A percentile compares a stretch with the other conserved stretches of the same genome.
These are phyloP conservation scores for Mycena kentingensis DNA, from an alignment of 768 basidiomycete genomes.

Conservation along the genomic window DNA sequence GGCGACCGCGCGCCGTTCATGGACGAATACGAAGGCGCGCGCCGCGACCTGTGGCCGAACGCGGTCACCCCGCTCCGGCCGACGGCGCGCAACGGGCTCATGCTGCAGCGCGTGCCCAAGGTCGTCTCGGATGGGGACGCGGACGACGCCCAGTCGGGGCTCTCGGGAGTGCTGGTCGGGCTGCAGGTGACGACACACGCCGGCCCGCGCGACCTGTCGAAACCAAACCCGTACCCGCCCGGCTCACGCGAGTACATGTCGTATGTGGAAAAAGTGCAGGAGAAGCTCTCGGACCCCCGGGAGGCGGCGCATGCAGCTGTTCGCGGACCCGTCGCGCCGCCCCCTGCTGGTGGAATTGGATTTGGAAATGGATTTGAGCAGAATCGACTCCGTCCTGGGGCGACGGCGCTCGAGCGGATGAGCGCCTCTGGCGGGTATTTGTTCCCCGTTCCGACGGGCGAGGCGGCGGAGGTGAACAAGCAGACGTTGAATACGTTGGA, in stretches of 20 bases:
- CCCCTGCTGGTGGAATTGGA: too few relatives aligned
- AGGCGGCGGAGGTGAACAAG: too few relatives aligned
- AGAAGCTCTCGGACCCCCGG: slow-evolving; percentile 4
- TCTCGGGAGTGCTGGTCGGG: slow-evolving; percentile 5
- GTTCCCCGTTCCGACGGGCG: too few relatives aligned
- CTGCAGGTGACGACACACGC: not conserved
- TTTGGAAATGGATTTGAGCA: too few relatives aligned
- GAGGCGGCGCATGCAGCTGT: not conserved
- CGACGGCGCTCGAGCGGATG: too few relatives aligned
- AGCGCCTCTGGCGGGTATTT: too few relatives aligned
- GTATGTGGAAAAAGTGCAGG: not conserved
- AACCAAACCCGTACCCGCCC: slow-evolving; percentile 12
- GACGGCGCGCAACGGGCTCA: not conserved
- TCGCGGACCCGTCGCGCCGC: too few relatives aligned
- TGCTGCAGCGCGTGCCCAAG: slow-evolving; percentile 3
- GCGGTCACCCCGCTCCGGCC: slow-evolving; percentile 17
- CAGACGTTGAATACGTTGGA: too few relatives aligned
- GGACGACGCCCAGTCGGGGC: slow-evolving; percentile 9
- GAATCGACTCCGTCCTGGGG: too few relatives aligned
- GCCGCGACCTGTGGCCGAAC: slow-evolving; percentile 7
- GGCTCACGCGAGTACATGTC: slow-evolving; percentile 16
- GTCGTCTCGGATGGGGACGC: slow-evolving; percentile 8
- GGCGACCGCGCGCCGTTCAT: slow-evolving; percentile 4
- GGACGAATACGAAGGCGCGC: not conserved
- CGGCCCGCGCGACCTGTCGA: not conserved